Conservation (phyloP, 768 basidiomycete genomes). For the Inosperma sp. region DNA sequence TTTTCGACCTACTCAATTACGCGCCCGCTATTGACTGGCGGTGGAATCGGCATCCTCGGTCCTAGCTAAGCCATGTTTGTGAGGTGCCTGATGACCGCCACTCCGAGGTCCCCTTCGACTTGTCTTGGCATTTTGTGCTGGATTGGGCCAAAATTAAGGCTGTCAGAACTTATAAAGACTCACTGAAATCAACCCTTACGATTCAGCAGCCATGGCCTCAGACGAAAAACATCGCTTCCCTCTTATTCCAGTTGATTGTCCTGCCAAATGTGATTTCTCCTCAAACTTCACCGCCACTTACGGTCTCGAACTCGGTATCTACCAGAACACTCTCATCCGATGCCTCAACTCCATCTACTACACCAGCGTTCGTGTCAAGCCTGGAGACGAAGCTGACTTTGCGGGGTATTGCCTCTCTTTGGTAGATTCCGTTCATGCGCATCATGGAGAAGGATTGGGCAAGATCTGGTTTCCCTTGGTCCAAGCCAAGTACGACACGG, state of each 20-base stretch:
- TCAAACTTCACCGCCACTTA: conserved; percentile 6
- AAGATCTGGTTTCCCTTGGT: conserved; percentile 16
- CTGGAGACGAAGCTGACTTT: conserved; percentile 17
- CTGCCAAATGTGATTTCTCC: background rate
- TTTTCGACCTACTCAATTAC: too few species aligned
- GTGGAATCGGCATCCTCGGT: background rate
- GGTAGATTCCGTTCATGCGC: conserved; percentile 13
- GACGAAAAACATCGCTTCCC: conserved; percentile 4
- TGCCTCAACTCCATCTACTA: conserved; percentile 18
- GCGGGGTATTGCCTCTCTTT: conserved; percentile 14
- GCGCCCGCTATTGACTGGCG: background rate
- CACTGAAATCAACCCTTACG: background rate
- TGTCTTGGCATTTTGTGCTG: background rate
- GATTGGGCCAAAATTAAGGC: too few species aligned
- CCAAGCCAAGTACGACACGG: conserved; percentile 14
- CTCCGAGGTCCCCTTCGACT: background rate
- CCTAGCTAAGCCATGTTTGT: background rate
- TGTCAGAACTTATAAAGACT: background rate
- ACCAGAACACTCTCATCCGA: conserved; percentile 21
- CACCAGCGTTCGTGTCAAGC: conserved; percentile 13
- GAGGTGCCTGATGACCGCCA: background rate
- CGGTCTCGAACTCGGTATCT: conserved; percentile 15
- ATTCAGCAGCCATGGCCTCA: background rate
- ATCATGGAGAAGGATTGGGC: conserved; percentile 19
- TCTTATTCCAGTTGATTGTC: conserved; percentile 6